Conservation (phyloP, 192 early-diverging fungal genomes). For the Umbelopsis vinacea region DNA sequence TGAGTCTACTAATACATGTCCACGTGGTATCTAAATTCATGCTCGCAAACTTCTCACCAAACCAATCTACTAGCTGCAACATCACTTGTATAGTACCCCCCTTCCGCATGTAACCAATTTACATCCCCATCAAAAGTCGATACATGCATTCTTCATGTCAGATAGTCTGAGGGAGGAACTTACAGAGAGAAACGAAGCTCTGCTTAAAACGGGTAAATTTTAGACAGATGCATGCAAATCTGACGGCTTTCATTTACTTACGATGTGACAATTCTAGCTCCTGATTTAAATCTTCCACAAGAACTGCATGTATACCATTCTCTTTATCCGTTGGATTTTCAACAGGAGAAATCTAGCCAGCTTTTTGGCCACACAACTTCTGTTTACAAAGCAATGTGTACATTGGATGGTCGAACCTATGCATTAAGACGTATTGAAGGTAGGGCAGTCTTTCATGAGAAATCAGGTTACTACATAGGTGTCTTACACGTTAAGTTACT, state of each 20-base stretch:
- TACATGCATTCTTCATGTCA: slow-evolving; percentile 84
- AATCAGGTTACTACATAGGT: neutral
- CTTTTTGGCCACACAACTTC: slow-evolving; percentile 73
- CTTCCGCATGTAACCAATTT: slow-evolving; percentile 70
- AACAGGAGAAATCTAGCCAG: slow-evolving; percentile 57
- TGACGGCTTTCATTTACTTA: neutral
- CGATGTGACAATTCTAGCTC: slow-evolving; percentile 30
- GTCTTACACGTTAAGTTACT: neutral
- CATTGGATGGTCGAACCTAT: slow-evolving; percentile 86
- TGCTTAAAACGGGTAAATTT: slow-evolving; percentile 24
- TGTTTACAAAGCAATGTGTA: slow-evolving; percentile 86
- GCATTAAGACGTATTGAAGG: slow-evolving; percentile 83
- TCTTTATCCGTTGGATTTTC: slow-evolving; percentile 65
- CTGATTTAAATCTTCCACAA: slow-evolving; percentile 67
- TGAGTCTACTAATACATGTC: slow-evolving; percentile 13
- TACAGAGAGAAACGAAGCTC: slow-evolving; percentile 66
- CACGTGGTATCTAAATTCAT: neutral
- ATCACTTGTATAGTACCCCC: slow-evolving; percentile 79
- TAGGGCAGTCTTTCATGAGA: slow-evolving; percentile 21
- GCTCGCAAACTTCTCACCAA: neutral
- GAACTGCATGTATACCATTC: slow-evolving; percentile 93
- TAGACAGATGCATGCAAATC: neutral
- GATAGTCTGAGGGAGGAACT: slow-evolving; percentile 85
- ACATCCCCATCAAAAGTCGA: slow-evolving; percentile 74
- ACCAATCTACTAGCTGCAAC: slow-evolving; percentile 61